phyloP scores from a whole-genome alignment of 1,284 basidiomycete species.

The Neolentinus lepideus region DNA sequence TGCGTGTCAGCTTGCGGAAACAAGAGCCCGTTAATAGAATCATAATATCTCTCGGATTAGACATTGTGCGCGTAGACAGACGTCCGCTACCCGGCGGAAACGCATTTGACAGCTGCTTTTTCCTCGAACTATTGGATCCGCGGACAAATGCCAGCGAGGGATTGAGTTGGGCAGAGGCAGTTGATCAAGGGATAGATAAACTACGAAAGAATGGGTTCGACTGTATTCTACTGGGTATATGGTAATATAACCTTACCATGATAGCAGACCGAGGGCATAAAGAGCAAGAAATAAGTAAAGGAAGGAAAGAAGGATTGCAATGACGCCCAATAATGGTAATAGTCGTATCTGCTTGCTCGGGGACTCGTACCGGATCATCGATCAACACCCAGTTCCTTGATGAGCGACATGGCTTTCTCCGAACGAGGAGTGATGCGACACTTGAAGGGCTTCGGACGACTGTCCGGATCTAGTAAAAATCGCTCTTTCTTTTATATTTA shows the following conservation, averaged over 20 bases:
- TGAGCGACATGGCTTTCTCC: slow-evolving; percentile 19
- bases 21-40: background rate
- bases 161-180: slow-evolving; percentile 19
- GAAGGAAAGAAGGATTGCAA: background rate
- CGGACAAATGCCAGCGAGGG: slow-evolving; percentile 4
- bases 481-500: background rate
- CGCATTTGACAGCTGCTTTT: slow-evolving; percentile 40
- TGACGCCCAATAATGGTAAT: background rate
- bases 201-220: slow-evolving; percentile 27
- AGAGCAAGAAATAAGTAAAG: background rate
- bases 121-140: slow-evolving; percentile 21
- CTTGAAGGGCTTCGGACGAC: slow-evolving; percentile 32
- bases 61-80: slow-evolving; percentile 45
- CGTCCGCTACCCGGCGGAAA: slow-evolving; percentile 39
- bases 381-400: slow-evolving; percentile 21
- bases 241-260: slow-evolving; percentile 12
- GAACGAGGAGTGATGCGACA: slow-evolving; percentile 35
- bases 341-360: too few species aligned
- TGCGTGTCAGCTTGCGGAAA: slow-evolving; percentile 20
- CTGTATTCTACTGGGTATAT: slow-evolving; percentile 20
- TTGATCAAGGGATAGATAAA: slow-evolving; percentile 28
- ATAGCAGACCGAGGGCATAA: background rate
- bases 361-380: too few species aligned
- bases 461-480: slow-evolving; percentile 7
- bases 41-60: background rate